Evolutionary conservation across 768 basidiomycete species (phyloP).

Genomic region (Heimioporus sp.): DNA sequence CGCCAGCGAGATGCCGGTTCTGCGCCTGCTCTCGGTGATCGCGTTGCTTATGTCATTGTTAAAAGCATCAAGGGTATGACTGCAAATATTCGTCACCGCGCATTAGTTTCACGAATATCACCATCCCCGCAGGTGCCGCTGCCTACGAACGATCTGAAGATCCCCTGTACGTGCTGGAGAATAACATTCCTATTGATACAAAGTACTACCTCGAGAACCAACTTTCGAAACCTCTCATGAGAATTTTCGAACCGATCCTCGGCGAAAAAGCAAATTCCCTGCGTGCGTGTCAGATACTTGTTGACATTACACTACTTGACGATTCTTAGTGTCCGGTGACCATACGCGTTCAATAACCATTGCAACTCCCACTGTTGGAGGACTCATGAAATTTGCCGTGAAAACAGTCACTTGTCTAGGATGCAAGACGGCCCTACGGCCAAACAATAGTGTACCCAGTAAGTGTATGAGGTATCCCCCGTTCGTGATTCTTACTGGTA

Average conservation of each 20-base stretch:
- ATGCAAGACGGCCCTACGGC: constrained; percentile 85
- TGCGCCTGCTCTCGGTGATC: constrained; percentile 95
- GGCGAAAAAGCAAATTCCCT: constrained; percentile 88
- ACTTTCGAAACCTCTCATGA: constrained; percentile 92
- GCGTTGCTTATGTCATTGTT: constrained; percentile 98
- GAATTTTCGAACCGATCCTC: constrained; percentile 97
- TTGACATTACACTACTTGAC: constrained; percentile 1
- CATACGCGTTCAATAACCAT: constrained; percentile 96
- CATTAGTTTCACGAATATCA: background rate
- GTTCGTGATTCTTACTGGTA: constrained; percentile 3
- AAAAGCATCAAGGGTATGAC: constrained; percentile 86
- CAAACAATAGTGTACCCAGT: constrained; percentile 76
- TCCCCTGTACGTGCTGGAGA: constrained; percentile 94
- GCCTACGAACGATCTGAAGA: constrained; percentile 99
- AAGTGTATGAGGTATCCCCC: constrained; percentile 18
- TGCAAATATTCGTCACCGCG: background rate
- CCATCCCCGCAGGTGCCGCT: constrained; percentile 66
- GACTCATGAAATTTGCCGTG: constrained; percentile 98
- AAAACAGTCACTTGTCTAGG: constrained; percentile 94
- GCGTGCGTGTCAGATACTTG: constrained; percentile 44
- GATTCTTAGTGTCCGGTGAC: constrained; percentile 79
- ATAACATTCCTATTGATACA: constrained; percentile 97
- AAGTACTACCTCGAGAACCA: constrained; percentile 98
- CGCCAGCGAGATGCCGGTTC: constrained; percentile 95
- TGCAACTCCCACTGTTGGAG: constrained; percentile 93